phyloP scores from a whole-genome alignment of 2,329 filamentous ascomycete species.

The Penicillium sp. region DNA sequence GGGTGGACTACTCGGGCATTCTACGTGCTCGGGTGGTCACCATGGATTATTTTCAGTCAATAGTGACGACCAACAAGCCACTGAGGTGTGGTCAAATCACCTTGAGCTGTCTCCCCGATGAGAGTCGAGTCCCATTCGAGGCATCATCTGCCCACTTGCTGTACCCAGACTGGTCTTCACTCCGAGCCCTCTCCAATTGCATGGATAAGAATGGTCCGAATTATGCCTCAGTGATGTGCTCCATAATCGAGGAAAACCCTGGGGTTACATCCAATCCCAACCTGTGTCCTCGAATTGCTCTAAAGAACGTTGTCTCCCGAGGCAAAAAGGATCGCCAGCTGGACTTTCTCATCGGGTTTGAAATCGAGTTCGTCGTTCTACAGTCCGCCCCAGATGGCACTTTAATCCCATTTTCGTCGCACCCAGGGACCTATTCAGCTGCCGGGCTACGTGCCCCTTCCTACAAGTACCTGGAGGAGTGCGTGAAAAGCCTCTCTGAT shows the following conservation, averaged over 20 bases:
- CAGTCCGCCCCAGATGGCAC: neutral
- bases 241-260: neutral
- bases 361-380: conserved; percentile 13
- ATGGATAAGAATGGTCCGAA: neutral
- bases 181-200: neutral
- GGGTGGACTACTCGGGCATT: conserved; percentile 8
- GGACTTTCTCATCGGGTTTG: conserved; percentile 13
- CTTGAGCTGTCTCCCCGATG: neutral
- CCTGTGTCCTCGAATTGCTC: neutral
- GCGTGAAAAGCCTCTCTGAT: neutral
- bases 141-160: neutral
- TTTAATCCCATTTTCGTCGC: neutral
- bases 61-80: neutral
- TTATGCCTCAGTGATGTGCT: conserved; percentile 1
- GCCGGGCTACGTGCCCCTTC: conserved; percentile 4
- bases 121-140: neutral
- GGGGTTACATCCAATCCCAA: neutral
- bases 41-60: neutral
- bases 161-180: neutral
- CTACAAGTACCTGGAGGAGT: conserved; percentile 6
- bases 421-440: neutral
- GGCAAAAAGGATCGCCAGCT: neutral
- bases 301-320: neutral
- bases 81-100: neutral
- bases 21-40: conserved; percentile 1